Evolutionary conservation across 805 yeast species (phyloP), one percentile per base, ranked within the genome.

Genomic region (Candida arabinofermentans): DNA sequence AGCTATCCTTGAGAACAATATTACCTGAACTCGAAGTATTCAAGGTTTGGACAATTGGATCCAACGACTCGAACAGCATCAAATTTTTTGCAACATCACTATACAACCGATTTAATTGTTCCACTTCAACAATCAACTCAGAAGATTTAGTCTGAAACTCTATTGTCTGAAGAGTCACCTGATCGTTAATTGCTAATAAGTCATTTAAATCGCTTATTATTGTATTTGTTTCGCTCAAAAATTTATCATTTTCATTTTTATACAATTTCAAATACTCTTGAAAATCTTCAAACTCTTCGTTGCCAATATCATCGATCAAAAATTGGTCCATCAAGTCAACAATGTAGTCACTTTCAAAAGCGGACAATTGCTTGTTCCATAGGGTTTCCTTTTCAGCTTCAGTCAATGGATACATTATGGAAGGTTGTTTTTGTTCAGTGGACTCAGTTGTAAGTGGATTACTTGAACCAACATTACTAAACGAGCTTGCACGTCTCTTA

Each of bases 1-100:
- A 86, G 9, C 75, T 70, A 18, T 73, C 70, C 42, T 73, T 72
- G 34, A 76, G 71, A 4, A 89, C 89, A 27, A 83, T 71, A n/a
- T 83, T 75, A 1, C 86, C 87, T 2, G 76, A 69, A 42, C 65
- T 61, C 2, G 86, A 81, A 21, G 79, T 74, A 49, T 88, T 83
- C 46, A 91, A 71, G 32, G 72, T 71, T 42, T 79, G 74, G 27
- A 86, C 82, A 31, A 87, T 81, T 3, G 74, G 66, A 40, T 88
- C 95, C 40, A 91, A 66, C 17, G 77, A 69, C 48, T 84, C 89
- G 58, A 87, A 90, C 40, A 79, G 70, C 16, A 67, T 59, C 42
- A 91, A 69, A 37, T 76, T 71, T 1, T 52, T 39, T 16, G 71
- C 66, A 19, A 87, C 59, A 3, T 74, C 75, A 0, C 57, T 53